Base-by-base conservation (phyloP, 108 stramenopile genomes). In the Nannochloropsis salina region DNA sequence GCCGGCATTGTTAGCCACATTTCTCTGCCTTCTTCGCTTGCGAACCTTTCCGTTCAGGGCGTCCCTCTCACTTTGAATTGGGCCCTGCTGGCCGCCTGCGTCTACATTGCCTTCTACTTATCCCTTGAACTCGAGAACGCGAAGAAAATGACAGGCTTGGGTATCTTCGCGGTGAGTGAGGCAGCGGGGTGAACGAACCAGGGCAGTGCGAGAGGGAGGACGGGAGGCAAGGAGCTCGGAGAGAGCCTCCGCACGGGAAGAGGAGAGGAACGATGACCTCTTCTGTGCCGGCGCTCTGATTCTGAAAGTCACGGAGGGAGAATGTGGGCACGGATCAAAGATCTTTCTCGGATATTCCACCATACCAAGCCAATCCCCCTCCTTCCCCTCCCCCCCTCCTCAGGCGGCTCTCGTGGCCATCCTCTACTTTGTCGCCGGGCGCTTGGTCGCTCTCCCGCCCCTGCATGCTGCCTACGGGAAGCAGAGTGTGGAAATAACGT, bases 31-130 rank as follows among this genome's bases (percentile, higher is more conserved):
- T 15, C 31, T 11, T 31, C 44, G 11, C n/a, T 44, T 43, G 8
- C 45, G 12, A 74, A 41, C 44, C 43, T 84, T 4, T 21, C 83
- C 21, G 83, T 41, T 44, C 83, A 44, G 11, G 61, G 83, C 74
- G 83, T 84, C n/a, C 42, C n/a, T n/a, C 40, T 81, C 20, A 74
- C 61, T 4, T 15, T 74, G 22, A 41, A 81, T 21, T 84, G 74
- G 45, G 83, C 83, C 40, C 45, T 86, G 31, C 10, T 83, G 42
- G 20, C 12, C 22, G n/a, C 43, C 5, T 42, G 44, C 12, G 18
- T 86, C 18, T 86, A 86, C 43, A 42, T 41, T 83, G 9, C 44
- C 18, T 86, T 42, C 83, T 86, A 86, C 86, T 20, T 81, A 20
- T 42, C 74, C 12, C 74, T 42, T n/a, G 84, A 80, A 42, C 1